These are phyloP conservation scores for Pleodorina starrii DNA, from an alignment of 139 green algal genomes.

Conservation along the genomic window DNA sequence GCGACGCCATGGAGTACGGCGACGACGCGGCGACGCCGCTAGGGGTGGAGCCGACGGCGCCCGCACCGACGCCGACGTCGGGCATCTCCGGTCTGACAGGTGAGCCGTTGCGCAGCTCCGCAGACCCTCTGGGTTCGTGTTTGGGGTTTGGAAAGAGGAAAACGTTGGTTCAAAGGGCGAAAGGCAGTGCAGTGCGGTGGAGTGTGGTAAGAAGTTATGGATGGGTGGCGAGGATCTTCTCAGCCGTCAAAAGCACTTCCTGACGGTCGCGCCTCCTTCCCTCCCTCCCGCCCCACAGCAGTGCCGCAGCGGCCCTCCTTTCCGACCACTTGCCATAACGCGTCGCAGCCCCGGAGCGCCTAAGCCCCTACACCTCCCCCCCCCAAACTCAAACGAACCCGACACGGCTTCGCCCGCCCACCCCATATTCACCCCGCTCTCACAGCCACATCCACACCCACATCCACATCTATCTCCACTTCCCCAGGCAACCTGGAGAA, in stretches of 20 bases:
- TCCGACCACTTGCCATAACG: too few relatives aligned
- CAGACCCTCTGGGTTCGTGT: background rate
- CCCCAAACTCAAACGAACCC: too few relatives aligned
- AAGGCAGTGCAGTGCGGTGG: background rate
- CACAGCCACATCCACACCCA: background rate
- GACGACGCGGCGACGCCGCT: background rate
- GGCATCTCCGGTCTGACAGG: background rate
- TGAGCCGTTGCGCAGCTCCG: background rate
- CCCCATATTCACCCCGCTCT: too few relatives aligned
- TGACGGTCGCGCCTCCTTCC: too few relatives aligned
- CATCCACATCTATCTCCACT: background rate
- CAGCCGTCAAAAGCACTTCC: too few relatives aligned
- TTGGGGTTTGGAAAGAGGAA: background rate
- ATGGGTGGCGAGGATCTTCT: too few relatives aligned
- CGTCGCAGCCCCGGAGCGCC: too few relatives aligned
- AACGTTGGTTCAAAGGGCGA: background rate
- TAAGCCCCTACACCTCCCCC: too few relatives aligned
- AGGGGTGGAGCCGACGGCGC: background rate
- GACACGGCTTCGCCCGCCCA: too few relatives aligned
- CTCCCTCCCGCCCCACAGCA: too few relatives aligned
- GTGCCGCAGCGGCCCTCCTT: too few relatives aligned
- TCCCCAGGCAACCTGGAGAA: background rate
- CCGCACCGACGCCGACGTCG: background rate
- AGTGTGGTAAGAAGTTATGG: background rate
- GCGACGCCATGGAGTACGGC: background rate